phyloP scores from a whole-genome alignment of 345 rosid genomes.

The Brassica napus region DNA sequence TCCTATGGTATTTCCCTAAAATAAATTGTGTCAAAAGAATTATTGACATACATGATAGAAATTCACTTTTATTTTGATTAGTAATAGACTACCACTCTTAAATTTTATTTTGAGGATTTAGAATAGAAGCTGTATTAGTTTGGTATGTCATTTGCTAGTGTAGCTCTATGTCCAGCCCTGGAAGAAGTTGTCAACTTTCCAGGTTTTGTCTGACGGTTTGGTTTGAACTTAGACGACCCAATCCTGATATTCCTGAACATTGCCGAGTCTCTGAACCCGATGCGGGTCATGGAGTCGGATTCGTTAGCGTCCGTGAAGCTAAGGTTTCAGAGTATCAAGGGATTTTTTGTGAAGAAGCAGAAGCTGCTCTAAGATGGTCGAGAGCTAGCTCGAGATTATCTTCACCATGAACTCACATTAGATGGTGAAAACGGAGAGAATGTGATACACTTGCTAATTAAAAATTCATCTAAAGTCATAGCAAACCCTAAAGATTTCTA shows the following conservation, averaged over 20 bases:
- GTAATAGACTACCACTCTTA: no score
- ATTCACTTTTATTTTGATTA: no score
- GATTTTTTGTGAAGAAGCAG: constrained; percentile 65
- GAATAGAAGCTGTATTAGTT: neutral
- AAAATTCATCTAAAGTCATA: constrained; percentile 50
- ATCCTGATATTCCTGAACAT: constrained; percentile 61
- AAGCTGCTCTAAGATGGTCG: constrained; percentile 63
- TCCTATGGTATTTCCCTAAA: no score
- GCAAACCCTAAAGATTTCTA: constrained; percentile 47
- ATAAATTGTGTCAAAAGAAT: neutral
- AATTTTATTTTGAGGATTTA: no score
- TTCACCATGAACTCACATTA: constrained; percentile 63
- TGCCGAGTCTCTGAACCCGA: constrained; percentile 62
- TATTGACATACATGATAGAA: neutral
- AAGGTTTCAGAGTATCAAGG: constrained; percentile 66
- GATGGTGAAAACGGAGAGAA: constrained; percentile 61
- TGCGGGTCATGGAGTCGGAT: constrained; percentile 67
- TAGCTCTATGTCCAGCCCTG: constrained; percentile 58
- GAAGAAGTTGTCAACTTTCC: constrained; percentile 48
- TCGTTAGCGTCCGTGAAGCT: constrained; percentile 77
- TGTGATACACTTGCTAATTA: constrained; percentile 61
- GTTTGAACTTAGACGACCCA: constrained; percentile 42
- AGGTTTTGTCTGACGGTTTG: constrained; percentile 38
- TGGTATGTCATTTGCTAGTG: constrained; percentile 58
- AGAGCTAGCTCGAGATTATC: constrained; percentile 62